These are phyloP conservation scores for Aspergillus pseudoviridinutans DNA, from an alignment of 2,329 filamentous ascomycete genomes.

Conservation along the genomic window DNA sequence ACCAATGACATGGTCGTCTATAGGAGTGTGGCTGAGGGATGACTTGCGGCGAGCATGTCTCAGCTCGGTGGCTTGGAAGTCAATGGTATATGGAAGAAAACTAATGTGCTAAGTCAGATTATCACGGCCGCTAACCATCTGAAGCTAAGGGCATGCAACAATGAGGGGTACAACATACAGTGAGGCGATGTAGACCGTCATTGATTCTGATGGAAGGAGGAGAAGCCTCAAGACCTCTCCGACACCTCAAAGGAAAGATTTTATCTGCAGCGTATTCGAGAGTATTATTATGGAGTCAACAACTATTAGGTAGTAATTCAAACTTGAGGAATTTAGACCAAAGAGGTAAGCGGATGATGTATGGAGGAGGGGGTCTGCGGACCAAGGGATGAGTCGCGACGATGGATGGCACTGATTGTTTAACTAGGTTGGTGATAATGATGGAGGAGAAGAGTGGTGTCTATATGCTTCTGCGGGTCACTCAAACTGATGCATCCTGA, in stretches of 20 bases:
- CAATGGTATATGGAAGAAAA: constrained; percentile 37
- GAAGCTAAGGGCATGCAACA: neutral
- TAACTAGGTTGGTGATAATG: neutral
- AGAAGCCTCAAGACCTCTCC: neutral
- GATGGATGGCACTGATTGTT: neutral
- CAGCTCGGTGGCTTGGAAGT: constrained; percentile 27
- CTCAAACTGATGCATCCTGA: constrained; percentile 8
- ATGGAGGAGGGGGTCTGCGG: neutral
- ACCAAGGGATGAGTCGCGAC: neutral
- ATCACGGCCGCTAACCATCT: neutral
- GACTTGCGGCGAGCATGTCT: constrained; percentile 20
- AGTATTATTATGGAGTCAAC: neutral
- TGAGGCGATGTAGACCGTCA: constrained; percentile 35
- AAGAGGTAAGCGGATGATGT: neutral
- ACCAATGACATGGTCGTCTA: constrained; percentile 23
- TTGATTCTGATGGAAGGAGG: constrained; percentile 9
- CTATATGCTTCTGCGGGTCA: constrained; percentile 7
- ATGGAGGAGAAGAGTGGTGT: constrained; percentile 6
- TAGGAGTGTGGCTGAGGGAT: constrained; percentile 18
- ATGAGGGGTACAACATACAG: constrained; percentile 21
- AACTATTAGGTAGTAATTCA: neutral
- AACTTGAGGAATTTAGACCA: neutral
- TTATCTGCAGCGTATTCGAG: neutral
- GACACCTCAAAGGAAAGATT: neutral
- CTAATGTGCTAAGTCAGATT: constrained; percentile 15